A percentile compares a stretch with the other conserved stretches of the same genome.
These are phyloP conservation scores for Sporobolus alterniflorus DNA, from an alignment of 202 grass and related monocot genomes.

Conservation along the genomic window DNA sequence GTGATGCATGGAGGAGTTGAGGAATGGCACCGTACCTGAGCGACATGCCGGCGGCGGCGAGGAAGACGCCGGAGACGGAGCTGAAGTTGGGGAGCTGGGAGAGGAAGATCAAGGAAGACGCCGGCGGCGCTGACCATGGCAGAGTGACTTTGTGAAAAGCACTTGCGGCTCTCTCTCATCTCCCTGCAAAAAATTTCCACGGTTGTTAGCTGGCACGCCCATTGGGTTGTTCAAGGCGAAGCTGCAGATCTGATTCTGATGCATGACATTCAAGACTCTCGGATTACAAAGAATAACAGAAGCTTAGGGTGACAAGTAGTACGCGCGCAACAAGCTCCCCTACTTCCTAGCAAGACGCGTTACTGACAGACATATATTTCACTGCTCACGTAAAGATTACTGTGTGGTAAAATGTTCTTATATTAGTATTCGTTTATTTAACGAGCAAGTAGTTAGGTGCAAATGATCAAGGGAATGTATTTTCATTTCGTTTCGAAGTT, in stretches of 20 bases:
- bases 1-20: no score
- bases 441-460: no score
- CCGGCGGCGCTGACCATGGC: constrained; percentile 96
- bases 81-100: constrained; percentile 91
- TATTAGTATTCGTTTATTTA: no score
- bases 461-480: neutral
- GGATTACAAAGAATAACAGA: neutral
- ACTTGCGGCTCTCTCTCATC: constrained; percentile 5
- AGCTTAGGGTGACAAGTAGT: neutral
- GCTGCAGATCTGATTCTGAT: neutral
- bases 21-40: constrained; percentile 67
- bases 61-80: constrained; percentile 88
- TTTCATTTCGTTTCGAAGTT: neutral
- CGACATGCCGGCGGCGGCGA: constrained; percentile 94
- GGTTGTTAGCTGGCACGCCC: neutral
- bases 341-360: neutral
- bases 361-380: neutral
- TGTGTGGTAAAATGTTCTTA: no score
- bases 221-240: neutral
- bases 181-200: constrained; percentile 17
- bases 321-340: no score
- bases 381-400: neutral
- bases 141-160: constrained; percentile 95
- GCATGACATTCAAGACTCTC: neutral
- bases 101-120: constrained; percentile 84